Evolutionary conservation across 345 rosid species (phyloP), one percentile per base, ranked within the genome.

Genomic region (Nasturtium officinale): DNA sequence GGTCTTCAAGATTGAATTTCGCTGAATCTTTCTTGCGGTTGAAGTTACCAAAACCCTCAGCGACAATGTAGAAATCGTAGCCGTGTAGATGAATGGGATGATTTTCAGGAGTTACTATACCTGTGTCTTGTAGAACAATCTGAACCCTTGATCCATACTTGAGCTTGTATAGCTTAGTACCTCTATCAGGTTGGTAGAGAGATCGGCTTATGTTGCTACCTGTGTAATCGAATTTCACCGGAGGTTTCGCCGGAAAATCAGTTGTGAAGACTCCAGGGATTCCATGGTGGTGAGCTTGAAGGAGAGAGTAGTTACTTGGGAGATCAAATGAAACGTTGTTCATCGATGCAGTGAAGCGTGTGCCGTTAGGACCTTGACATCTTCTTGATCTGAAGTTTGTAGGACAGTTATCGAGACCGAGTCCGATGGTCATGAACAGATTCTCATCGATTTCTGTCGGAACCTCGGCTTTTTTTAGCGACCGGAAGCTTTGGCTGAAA

Each of bases 81-180:
- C 99, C 99, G 17, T 95, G 99, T 1, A 95, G 71, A 73, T 95
- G 99, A 66, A 95, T 87, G 1, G 99, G 99, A 79, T 95, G 99
- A 64, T 91, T 95, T 45, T 95, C 99, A 0, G 94, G 81, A 2
- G 97, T 89, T 16, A 85, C 84, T 45, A 95, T 95, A 77, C 86
- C 91, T 0, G 99, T 95, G 16, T 78, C 97, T 4, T 95, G 99
- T 21, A 95, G 25, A 53, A 95, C 98, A 54, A 95, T 16, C 68
- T 95, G 98, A 43, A 95, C 99, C 8, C 48, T 86, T 10, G 97
- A 83, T 2, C 98, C 97, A 58, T 78, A 95, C 75, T 86, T 82
- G 76, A 95, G 74, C 53, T 77, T 85, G 73, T 95, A 91, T 9
- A 89, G 45, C 67, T 87, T 90, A 9, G 99, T 91, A 4, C 88